Conservation (phyloP, 306 rosid genomes). For the Senna tora region DNA sequence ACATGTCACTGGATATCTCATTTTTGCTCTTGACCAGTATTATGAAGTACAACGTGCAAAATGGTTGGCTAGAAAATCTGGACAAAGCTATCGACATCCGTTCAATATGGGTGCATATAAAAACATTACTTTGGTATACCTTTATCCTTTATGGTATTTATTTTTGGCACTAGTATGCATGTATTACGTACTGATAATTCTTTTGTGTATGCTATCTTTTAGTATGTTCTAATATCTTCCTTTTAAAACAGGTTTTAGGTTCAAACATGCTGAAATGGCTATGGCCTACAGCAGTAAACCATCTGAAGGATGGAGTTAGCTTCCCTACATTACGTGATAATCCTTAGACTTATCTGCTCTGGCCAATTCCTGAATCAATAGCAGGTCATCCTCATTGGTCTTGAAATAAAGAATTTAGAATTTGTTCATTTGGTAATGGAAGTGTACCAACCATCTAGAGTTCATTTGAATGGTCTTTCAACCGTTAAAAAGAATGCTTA, state of each 20-base stretch:
- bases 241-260: constrained; percentile 70
- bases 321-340: constrained; percentile 66
- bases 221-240: constrained; percentile 23
- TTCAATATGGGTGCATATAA: constrained; percentile 62
- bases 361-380: constrained; percentile 29
- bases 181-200: constrained; percentile 9
- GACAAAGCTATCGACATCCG: constrained; percentile 76
- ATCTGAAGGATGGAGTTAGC: constrained; percentile 76
- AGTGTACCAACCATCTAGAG: constrained; percentile 2
- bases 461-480: constrained; percentile 1
- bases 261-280: constrained; percentile 83
- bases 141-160: constrained; percentile 25
- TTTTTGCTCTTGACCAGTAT: constrained; percentile 51
- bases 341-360: constrained; percentile 38
- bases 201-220: constrained; percentile 14
- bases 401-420: constrained; percentile 36
- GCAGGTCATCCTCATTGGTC: constrained; percentile 19
- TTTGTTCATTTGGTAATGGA: constrained; percentile 30
- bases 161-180: constrained; percentile 20
- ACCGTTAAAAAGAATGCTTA: constrained; percentile 28
- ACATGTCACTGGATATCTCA: constrained; percentile 15
- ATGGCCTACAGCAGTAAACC: constrained; percentile 72
- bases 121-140: constrained; percentile 72
- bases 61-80: constrained; percentile 86
- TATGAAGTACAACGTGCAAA: constrained; percentile 71